A percentile compares a stretch with the other conserved stretches of the same genome.
Conservation (phyloP, 495 filamentous ascomycete genomes). For the Daldinia decipiens region DNA sequence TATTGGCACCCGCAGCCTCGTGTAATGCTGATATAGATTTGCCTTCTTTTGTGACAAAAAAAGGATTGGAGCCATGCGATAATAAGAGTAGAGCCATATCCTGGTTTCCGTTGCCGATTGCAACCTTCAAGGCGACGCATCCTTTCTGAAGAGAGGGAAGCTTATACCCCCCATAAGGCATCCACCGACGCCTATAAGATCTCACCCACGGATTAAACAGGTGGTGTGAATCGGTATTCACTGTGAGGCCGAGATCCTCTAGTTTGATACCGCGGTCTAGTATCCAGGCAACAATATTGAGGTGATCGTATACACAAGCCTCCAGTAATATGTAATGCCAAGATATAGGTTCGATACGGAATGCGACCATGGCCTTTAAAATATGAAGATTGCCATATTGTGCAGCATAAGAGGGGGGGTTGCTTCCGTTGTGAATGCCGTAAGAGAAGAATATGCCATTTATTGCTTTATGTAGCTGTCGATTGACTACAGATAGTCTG, state of each 20-base stretch:
- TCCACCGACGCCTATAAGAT: no score
- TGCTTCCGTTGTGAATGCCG: not conserved
- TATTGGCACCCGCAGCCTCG: not conserved
- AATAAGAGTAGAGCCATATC: not conserved
- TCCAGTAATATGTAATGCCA: not conserved
- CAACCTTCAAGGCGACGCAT: not conserved
- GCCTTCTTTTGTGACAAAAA: not conserved
- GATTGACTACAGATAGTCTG: not conserved
- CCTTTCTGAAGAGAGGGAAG: not conserved
- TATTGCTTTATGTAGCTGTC: not conserved
- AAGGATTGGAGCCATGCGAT: not conserved
- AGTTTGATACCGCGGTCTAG: not conserved
- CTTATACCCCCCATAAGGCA: no score
- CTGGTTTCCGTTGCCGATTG: not conserved
- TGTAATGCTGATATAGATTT: not conserved
- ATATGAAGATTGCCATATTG: not conserved
- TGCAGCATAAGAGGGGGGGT: not conserved
- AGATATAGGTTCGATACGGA: not conserved
- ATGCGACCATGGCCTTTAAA: not conserved
- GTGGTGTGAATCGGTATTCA: no score
- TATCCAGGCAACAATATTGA: not conserved
- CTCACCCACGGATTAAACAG: no score
- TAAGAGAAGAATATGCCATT: not conserved
- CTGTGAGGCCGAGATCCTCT: not conserved
- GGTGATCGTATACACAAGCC: not conserved